Evolutionary conservation across 192 early-diverging fungal genomes (phyloP).

Genomic region (Bifiguratus adelaidae): DNA sequence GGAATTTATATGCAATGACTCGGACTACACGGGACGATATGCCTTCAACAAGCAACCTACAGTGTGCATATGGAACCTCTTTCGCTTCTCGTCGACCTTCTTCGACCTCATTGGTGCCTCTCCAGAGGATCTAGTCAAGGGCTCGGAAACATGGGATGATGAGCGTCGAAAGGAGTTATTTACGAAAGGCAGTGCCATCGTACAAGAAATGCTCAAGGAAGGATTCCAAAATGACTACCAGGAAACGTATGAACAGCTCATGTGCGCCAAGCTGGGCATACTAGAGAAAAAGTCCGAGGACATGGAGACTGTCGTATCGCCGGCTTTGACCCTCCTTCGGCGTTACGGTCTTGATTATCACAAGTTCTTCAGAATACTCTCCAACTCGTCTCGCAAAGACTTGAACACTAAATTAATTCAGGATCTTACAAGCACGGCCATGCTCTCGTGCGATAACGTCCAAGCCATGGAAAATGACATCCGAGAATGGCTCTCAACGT

Average conservation of each 20-base stretch:
- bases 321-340: slow-evolving; percentile 55
- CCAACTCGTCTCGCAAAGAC: slow-evolving; percentile 18
- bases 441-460: slow-evolving; percentile 6
- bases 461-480: slow-evolving; percentile 19
- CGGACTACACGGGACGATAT: slow-evolving; percentile 59
- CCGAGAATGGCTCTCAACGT: slow-evolving; percentile 41
- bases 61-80: slow-evolving; percentile 73
- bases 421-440: slow-evolving; percentile 6
- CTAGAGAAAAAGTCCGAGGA: slow-evolving; percentile 23
- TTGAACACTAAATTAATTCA: slow-evolving; percentile 9
- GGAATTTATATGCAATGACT: slow-evolving; percentile 66
- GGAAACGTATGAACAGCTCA: slow-evolving; percentile 34
- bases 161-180: slow-evolving; percentile 11
- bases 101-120: slow-evolving; percentile 50
- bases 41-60: slow-evolving; percentile 67
- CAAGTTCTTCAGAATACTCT: slow-evolving; percentile 59
- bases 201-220: slow-evolving; percentile 37
- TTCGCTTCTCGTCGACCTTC: slow-evolving; percentile 55
- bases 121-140: slow-evolving; percentile 15
- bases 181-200: slow-evolving; percentile 23
- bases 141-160: not conserved
- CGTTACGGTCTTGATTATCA: slow-evolving; percentile 62
- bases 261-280: slow-evolving; percentile 53
- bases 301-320: slow-evolving; percentile 41
- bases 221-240: slow-evolving; percentile 39